A percentile compares a stretch with the other conserved stretches of the same genome.
These are phyloP conservation scores for Lentinula detonsa DNA, from an alignment of 768 basidiomycete species.

Conservation along the genomic window DNA sequence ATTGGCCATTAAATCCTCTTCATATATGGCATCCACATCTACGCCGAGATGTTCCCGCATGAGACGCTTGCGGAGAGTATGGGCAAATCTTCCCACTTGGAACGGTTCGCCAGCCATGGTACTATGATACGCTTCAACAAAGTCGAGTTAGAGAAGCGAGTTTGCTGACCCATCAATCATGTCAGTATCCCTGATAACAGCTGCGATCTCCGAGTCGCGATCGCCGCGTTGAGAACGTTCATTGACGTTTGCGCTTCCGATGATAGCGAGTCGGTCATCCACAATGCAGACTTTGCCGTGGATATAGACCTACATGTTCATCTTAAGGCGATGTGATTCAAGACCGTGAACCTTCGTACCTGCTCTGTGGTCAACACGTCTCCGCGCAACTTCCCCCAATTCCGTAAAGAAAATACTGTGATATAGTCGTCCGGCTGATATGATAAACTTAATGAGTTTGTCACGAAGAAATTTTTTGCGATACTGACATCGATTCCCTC, in stretches of 20 bases:
- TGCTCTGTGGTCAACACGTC: constrained; percentile 86
- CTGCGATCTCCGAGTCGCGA: constrained; percentile 92
- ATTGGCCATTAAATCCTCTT: constrained; percentile 60
- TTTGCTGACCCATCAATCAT: constrained; percentile 80
- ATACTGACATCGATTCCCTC: constrained; percentile 80
- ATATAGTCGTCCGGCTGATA: constrained; percentile 88
- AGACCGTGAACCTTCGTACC: constrained; percentile 28
- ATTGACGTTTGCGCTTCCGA: constrained; percentile 97
- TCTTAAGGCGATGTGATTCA: not conserved
- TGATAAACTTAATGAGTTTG: constrained; percentile 8
- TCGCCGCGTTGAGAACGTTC: constrained; percentile 95
- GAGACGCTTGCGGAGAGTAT: constrained; percentile 84
- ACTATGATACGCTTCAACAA: constrained; percentile 30
- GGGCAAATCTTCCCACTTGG: constrained; percentile 95
- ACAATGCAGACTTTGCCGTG: constrained; percentile 88
- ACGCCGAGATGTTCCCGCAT: constrained; percentile 97
- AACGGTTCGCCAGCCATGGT: constrained; percentile 93
- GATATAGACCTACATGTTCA: constrained; percentile 67
- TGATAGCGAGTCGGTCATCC: constrained; percentile 91
- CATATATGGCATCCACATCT: constrained; percentile 84
- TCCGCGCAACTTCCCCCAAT: constrained; percentile 88
- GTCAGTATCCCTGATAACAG: constrained; percentile 93
- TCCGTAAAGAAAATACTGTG: constrained; percentile 82
- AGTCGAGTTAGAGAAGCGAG: not conserved
- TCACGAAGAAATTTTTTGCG: not conserved